phyloP scores from a whole-genome alignment of 768 basidiomycete species.

The Amanita pallidorosea region DNA sequence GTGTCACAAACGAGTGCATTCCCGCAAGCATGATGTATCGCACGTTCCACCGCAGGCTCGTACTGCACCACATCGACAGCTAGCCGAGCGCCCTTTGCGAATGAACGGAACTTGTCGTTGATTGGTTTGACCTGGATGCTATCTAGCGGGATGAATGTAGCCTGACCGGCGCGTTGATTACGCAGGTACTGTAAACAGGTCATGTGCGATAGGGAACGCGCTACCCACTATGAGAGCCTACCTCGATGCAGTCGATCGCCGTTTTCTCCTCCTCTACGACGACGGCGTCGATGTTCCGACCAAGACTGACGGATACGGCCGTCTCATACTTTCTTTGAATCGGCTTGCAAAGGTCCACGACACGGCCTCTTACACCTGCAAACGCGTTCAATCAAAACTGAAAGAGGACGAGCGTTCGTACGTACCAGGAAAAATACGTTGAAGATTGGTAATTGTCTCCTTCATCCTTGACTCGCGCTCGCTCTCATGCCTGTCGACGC shows the following conservation, averaged over 20 bases:
- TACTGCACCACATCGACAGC: constrained; percentile 82
- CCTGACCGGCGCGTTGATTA: constrained; percentile 89
- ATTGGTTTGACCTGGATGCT: constrained; percentile 91
- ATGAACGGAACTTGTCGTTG: constrained; percentile 89
- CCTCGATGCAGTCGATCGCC: constrained; percentile 96
- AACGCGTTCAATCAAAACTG: background rate
- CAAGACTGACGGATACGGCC: constrained; percentile 85
- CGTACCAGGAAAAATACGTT: constrained; percentile 81
- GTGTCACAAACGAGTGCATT: constrained; percentile 93
- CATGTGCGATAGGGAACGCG: background rate
- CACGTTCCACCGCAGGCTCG: constrained; percentile 79
- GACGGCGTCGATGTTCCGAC: constrained; percentile 89
- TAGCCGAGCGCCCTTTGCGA: constrained; percentile 77
- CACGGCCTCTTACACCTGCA: constrained; percentile 81
- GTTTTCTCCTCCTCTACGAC: constrained; percentile 97
- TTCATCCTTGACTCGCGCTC: constrained; percentile 78
- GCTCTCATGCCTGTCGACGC: constrained; percentile 78
- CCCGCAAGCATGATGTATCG: constrained; percentile 95
- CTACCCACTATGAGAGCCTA: constrained; percentile 16
- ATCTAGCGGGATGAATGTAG: constrained; percentile 97
- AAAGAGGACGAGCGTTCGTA: background rate
- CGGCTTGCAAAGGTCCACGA: constrained; percentile 92
- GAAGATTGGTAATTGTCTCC: constrained; percentile 75
- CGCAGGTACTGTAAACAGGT: constrained; percentile 65
- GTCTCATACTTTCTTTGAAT: constrained; percentile 86